Conservation (phyloP, 106 monocot species). For the Posidonia australis region DNA sequence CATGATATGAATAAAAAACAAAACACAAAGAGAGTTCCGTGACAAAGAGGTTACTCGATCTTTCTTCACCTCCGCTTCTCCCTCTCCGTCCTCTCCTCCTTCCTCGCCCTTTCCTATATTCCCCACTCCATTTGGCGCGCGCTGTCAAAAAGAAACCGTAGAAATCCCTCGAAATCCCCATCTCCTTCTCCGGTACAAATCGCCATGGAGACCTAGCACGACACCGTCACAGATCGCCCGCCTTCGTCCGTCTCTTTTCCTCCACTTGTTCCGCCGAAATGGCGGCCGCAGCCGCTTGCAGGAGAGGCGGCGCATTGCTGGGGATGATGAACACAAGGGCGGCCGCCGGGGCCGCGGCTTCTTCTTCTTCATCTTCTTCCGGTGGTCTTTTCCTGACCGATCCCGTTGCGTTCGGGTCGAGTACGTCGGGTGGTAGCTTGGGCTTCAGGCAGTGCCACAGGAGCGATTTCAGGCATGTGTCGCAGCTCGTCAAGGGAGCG, state of each 20-base stretch:
- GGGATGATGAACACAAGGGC: neutral
- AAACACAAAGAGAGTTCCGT: too few species aligned
- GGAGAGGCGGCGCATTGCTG: conserved; percentile 2
- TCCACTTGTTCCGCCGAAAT: neutral
- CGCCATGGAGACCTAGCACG: too few species aligned
- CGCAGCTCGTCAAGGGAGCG: conserved; percentile 22
- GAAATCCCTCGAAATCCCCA: neutral
- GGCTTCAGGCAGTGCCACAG: neutral
- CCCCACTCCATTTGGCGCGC: neutral
- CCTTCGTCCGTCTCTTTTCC: neutral
- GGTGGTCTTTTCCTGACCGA: neutral
- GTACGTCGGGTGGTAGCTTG: neutral
- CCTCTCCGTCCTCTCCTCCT: neutral
- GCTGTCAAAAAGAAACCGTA: neutral
- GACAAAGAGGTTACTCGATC: too few species aligned
- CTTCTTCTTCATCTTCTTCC: too few species aligned
- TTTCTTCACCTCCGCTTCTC: too few species aligned
- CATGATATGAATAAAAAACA: too few species aligned
- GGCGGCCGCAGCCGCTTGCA: conserved; percentile 5
- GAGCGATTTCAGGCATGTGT: conserved; percentile 13
- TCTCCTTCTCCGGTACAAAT: neutral
- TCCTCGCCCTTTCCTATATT: neutral
- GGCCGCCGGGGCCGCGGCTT: neutral
- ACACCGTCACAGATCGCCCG: neutral
- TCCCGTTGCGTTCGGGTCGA: neutral